Base-by-base conservation (phyloP, 352 stramenopile species). In the Saprolegnia parasitica region DNA sequence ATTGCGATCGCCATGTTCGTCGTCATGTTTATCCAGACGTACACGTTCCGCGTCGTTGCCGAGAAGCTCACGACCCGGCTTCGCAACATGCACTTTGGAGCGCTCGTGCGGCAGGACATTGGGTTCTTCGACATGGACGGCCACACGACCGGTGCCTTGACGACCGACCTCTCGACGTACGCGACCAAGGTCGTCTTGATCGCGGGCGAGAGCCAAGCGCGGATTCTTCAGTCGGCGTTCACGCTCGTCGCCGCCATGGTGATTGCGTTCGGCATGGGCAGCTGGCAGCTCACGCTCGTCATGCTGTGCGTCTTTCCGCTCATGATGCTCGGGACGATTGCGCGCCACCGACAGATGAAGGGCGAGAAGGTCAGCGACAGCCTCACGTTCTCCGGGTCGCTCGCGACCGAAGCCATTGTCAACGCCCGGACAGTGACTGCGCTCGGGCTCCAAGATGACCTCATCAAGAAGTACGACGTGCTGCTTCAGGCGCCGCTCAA, bases 221-320 rank as follows among this genome's bases (percentile, higher is more conserved):
- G 80, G 8, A 65, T 88, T 21, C 66, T 89, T 1, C 76, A 86
- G 42, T 72, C 77, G 13, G 26, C 78, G 5, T 82, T 80, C 55
- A 87, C 81, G 8, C 75, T 91, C n/a, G 13, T 85, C 20, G 74
- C 78, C 4, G 81, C 78, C 4, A 56, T 91, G 15, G 76, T 82
- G 18, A 84, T 93, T 23, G 86, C 86, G 24, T 87, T 93, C 32
- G 73, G 79, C 1, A 68, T 81, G 15, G 84, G 81, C 6, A 86
- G 78, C 45, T 93, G 85, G 84, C 49, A 89, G 15, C 68, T 96
- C 6, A 84, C 81, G 1, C 61, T 92, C 0, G 75, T 94, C 55
- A 84, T 93, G 75, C 52, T 87, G 21, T 74, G 77, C 3, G 50
- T 89, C 0, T 74, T 93, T 10, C 88, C 88, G 0, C 60, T 93